Conservation (phyloP, 805 yeast genomes). For the Brettanomyces custersianus region DNA sequence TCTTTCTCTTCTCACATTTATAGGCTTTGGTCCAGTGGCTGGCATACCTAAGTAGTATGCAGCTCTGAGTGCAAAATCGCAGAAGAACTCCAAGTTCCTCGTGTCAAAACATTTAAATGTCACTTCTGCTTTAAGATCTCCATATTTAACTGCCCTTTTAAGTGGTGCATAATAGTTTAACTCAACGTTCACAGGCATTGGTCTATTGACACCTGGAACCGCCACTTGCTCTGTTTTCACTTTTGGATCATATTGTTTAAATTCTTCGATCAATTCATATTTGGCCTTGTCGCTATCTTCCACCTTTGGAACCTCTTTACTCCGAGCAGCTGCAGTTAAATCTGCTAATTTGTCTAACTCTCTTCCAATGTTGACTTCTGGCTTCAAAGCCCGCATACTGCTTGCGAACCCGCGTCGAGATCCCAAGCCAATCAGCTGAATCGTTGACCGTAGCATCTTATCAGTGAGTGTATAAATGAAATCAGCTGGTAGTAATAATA, state of each 20-base stretch:
- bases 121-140: constrained; percentile 71
- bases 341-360: constrained; percentile 12
- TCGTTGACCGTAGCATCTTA: too few species aligned
- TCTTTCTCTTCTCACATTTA: constrained; percentile 65
- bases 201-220: constrained; percentile 32
- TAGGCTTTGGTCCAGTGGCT: constrained; percentile 60
- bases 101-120: constrained; percentile 65
- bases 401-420: too few species aligned
- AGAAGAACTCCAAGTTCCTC: constrained; percentile 61
- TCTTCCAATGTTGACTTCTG: background rate
- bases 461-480: too few species aligned
- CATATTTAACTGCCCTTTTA: constrained; percentile 55
- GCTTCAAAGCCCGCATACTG: too few species aligned
- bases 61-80: constrained; percentile 82
- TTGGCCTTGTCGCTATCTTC: constrained; percentile 13
- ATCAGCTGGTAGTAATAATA: too few species aligned
- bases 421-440: too few species aligned
- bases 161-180: constrained; percentile 76
- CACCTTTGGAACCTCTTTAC: constrained; percentile 8
- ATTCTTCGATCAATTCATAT: constrained; percentile 18
- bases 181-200: constrained; percentile 79
- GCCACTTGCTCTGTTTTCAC: constrained; percentile 26
- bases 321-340: constrained; percentile 11
- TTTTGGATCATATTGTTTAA: constrained; percentile 28
- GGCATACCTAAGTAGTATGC: constrained; percentile 90